phyloP scores from a whole-genome alignment of 2,329 filamentous ascomycete genomes.

The Colletotrichum lindemuthianum region DNA sequence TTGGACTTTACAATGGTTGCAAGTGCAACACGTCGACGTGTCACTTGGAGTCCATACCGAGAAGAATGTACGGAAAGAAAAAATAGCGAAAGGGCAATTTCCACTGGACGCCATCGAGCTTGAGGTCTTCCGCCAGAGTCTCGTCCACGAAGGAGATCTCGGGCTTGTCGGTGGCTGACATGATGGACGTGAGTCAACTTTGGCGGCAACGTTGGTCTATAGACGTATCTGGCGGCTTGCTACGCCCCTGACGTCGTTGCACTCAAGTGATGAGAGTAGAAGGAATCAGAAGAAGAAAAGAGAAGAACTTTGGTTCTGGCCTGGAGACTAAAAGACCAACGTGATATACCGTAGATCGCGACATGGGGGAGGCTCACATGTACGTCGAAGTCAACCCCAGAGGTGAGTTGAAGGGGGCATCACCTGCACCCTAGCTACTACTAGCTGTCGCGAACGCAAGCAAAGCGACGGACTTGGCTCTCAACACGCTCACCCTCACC shows the following conservation, averaged over 20 bases:
- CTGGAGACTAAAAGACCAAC: background rate
- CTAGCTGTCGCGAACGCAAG: background rate
- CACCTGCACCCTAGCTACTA: background rate
- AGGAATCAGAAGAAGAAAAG: background rate
- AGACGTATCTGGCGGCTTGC: background rate
- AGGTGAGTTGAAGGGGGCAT: background rate
- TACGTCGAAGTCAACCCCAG: constrained; percentile 1
- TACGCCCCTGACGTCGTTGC: background rate
- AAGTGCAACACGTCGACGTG: no score
- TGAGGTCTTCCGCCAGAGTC: constrained; percentile 44
- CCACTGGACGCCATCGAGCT: constrained; percentile 67
- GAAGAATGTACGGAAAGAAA: constrained; percentile 74
- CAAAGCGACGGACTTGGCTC: background rate
- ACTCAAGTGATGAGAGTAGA: constrained; percentile 1
- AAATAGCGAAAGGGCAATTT: constrained; percentile 63
- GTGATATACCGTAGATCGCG: constrained; percentile 6
- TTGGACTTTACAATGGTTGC: background rate
- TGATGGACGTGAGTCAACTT: background rate
- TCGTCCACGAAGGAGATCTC: constrained; percentile 41
- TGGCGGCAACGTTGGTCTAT: background rate
- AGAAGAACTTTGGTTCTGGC: constrained; percentile 19
- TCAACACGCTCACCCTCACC: background rate
- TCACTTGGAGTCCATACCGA: constrained; percentile 40
- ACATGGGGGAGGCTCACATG: constrained; percentile 20
- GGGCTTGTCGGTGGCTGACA: constrained; percentile 37